Percentiles rank a stretch among this genome's conserved stretches.
phyloP scores from a whole-genome alignment of 345 rosid genomes.

The Gossypium arboreum region DNA sequence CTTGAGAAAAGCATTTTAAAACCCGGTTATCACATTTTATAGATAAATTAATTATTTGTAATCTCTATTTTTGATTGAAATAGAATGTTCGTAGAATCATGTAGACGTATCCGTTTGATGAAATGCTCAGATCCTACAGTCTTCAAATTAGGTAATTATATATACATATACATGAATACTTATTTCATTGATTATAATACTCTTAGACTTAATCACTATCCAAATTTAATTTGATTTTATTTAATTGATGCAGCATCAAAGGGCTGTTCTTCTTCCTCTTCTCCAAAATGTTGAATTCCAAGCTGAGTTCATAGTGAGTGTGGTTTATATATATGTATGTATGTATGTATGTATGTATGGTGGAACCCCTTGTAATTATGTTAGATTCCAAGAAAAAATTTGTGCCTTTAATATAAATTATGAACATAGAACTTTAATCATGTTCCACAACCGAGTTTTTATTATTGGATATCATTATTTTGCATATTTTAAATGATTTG shows the following conservation, averaged over 20 bases:
- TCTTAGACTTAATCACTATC: too few species aligned
- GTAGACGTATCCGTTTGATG: constrained; percentile 5
- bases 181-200: background rate
- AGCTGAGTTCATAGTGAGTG: background rate
- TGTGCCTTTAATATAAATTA: too few species aligned
- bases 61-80: background rate
- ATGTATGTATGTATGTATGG: too few species aligned
- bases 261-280: background rate
- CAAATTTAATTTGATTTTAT: too few species aligned
- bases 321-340: too few species aligned
- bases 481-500: background rate
- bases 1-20: too few species aligned
- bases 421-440: background rate
- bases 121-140: background rate
- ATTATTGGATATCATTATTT: background rate
- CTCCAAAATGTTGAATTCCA: background rate
- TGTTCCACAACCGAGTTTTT: background rate
- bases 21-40: too few species aligned
- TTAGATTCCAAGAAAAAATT: background rate
- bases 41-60: too few species aligned
- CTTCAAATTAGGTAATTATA: background rate
- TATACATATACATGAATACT: background rate
- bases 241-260: constrained; percentile 1
- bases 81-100: constrained; percentile 12
- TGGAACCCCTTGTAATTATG: background rate